Evolutionary conservation across 2,329 filamentous ascomycete species (phyloP).

Genomic region (Hypocreales sp.): DNA sequence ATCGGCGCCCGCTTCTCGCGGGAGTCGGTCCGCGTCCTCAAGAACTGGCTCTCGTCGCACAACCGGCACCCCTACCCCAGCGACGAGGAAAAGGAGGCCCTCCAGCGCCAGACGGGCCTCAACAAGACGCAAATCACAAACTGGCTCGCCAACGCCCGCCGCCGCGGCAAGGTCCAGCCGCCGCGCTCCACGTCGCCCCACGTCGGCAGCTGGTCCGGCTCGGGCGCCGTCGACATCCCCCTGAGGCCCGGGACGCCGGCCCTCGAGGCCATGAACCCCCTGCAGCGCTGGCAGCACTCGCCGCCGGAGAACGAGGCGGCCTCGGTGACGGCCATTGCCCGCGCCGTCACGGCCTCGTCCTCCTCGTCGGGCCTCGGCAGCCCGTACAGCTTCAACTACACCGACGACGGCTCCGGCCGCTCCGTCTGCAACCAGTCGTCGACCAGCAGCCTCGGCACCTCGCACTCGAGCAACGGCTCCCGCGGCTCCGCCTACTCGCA

Average conservation of each 20-base stretch:
- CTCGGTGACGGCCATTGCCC: slow-evolving; percentile 40
- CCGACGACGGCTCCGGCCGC: slow-evolving; percentile 43
- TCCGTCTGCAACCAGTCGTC: slow-evolving; percentile 46
- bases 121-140: slow-evolving; percentile 76
- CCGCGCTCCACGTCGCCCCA: slow-evolving; percentile 56
- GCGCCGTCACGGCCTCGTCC: slow-evolving; percentile 38
- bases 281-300: slow-evolving; percentile 44
- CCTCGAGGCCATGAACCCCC: slow-evolving; percentile 36
- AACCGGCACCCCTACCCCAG: slow-evolving; percentile 75
- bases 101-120: slow-evolving; percentile 66
- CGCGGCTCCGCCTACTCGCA: slow-evolving; percentile 44
- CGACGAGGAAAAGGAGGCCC: slow-evolving; percentile 68
- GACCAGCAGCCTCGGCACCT: slow-evolving; percentile 43
- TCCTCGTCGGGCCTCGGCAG: slow-evolving; percentile 41
- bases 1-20: slow-evolving; percentile 64
- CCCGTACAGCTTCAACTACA: slow-evolving; percentile 39
- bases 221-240: slow-evolving; percentile 60
- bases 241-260: slow-evolving; percentile 39
- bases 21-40: slow-evolving; percentile 64
- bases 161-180: slow-evolving; percentile 61
- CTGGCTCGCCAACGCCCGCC: slow-evolving; percentile 81
- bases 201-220: slow-evolving; percentile 39
- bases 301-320: slow-evolving; percentile 45
- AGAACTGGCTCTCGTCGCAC: slow-evolving; percentile 72
- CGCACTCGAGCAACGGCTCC: slow-evolving; percentile 42